Evolutionary conservation across 768 basidiomycete species (phyloP), one percentile per base, ranked within the genome.

Genomic region (Kwoniella newhampshirensis): DNA sequence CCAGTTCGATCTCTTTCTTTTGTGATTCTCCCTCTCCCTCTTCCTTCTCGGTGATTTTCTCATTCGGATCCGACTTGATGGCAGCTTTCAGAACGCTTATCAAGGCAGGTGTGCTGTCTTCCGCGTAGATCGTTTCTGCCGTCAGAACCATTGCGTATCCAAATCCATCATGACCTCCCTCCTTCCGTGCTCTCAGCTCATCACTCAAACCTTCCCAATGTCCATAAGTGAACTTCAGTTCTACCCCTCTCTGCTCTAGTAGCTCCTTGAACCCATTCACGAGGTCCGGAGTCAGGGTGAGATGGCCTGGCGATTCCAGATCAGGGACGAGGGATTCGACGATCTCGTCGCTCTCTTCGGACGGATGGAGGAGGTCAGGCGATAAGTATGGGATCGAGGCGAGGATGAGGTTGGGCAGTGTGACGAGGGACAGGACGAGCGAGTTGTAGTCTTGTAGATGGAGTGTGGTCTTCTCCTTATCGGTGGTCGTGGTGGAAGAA

Each of bases 381-480:
- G 62, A 63, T 30, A 70, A 40, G 50, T 27, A 63, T 1, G 75
- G 74, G 12, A 77, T 46, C 7, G 66, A 18, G 32, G 65, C 63
- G 27, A 79, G 71, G 27, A 78, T 63, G 6, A 77, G 64, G 47
- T 77, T 77, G 2, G 77, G 77, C 1, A 78, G 70, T 2, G 77
- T 73, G 48, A 79, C 85, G 5, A 92, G 82, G 48, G 86, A 83
- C 6, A 93, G 77, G 8, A 91, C 89, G 6, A 86, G 84, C 0
- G 80, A 77, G 73, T 97, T 98, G 78, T 92, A 98, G 74, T 97
- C 93, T 80, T 97, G 93, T 1, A 96, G 78, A 68, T 91, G 87
- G 7, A 96, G 66, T 26, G 82, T 77, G 0, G 84, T 85, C 36
- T 80, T 74, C 57, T 53, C 17, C 54, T 41, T 20, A 26, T 25